Conservation (phyloP, 768 basidiomycete species). For the Nidularia pulvinata region DNA sequence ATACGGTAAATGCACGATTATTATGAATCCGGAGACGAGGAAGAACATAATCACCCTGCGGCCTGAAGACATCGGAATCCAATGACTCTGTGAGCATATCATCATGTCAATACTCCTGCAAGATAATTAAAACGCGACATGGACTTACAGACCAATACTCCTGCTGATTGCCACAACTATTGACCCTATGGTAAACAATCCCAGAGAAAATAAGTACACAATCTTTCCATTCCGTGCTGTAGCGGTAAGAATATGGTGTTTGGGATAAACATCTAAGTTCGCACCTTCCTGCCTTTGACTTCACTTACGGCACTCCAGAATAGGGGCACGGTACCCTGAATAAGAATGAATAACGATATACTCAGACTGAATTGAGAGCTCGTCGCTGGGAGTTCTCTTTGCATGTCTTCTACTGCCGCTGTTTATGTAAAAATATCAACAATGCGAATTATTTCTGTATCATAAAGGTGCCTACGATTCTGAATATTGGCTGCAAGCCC, state of each 20-base stretch:
- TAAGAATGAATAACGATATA: conserved; percentile 69
- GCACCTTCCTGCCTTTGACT: conserved; percentile 72
- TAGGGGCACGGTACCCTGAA: conserved; percentile 70
- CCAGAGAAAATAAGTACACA: conserved; percentile 53
- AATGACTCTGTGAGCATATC: conserved; percentile 42
- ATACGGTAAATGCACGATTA: background rate
- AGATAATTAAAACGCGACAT: background rate
- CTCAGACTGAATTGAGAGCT: conserved; percentile 63
- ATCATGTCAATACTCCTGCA: background rate
- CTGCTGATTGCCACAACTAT: conserved; percentile 55
- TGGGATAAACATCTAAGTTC: conserved; percentile 5
- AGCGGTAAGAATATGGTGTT: background rate
- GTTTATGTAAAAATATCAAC: background rate
- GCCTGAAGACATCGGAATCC: conserved; percentile 73
- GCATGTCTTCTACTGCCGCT: conserved; percentile 68
- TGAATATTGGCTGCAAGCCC: conserved; percentile 61
- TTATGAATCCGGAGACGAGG: background rate
- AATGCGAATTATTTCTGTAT: background rate
- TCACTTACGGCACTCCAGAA: conserved; percentile 74
- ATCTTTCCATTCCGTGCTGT: conserved; percentile 17
- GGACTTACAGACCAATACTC: conserved; percentile 44
- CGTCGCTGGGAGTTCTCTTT: conserved; percentile 58
- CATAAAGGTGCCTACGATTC: conserved; percentile 45
- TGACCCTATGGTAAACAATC: conserved; percentile 54
- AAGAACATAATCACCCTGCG: conserved; percentile 41